phyloP scores from a whole-genome alignment of 2,329 filamentous ascomycete genomes.

The Claviceps pazoutovae region DNA sequence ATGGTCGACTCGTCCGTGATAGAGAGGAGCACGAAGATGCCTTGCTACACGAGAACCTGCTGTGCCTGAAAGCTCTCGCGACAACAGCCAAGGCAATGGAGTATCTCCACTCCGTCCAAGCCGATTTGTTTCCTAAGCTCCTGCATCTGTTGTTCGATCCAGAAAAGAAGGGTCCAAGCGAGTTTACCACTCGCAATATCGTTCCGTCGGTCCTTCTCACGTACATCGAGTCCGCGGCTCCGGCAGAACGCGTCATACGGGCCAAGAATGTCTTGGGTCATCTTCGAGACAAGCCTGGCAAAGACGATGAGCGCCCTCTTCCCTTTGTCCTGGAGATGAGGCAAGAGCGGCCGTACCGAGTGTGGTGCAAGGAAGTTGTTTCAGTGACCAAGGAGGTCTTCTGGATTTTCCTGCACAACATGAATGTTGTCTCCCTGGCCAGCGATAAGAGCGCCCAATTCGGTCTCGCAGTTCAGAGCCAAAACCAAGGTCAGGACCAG shows the following conservation, averaged over 20 bases:
- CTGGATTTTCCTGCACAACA: conserved; percentile 94
- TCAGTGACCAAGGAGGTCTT: conserved; percentile 97
- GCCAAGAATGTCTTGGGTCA: conserved; percentile 65
- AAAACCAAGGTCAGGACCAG: background rate
- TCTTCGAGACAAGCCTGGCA: conserved; percentile 63
- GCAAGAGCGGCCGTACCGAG: conserved; percentile 71
- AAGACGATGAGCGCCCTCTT: conserved; percentile 62
- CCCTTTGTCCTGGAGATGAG: conserved; percentile 86
- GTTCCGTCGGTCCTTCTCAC: conserved; percentile 82
- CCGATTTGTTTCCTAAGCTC: conserved; percentile 71
- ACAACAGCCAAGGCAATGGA: conserved; percentile 79
- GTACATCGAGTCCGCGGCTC: conserved; percentile 58
- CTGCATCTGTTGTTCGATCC: conserved; percentile 87
- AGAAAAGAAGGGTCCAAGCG: conserved; percentile 94
- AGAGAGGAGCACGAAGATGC: conserved; percentile 94
- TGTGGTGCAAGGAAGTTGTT: conserved; percentile 86
- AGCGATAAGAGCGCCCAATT: conserved; percentile 20
- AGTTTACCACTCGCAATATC: conserved; percentile 86
- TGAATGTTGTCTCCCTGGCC: conserved; percentile 69
- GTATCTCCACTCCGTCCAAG: conserved; percentile 67
- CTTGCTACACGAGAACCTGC: conserved; percentile 77
- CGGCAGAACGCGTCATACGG: conserved; percentile 49
- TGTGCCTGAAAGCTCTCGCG: conserved; percentile 87
- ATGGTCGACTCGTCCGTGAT: conserved; percentile 9
- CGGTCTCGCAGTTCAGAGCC: background rate